Base-by-base conservation (phyloP, 2,329 filamentous ascomycete genomes). In the Alternaria metachromatica region DNA sequence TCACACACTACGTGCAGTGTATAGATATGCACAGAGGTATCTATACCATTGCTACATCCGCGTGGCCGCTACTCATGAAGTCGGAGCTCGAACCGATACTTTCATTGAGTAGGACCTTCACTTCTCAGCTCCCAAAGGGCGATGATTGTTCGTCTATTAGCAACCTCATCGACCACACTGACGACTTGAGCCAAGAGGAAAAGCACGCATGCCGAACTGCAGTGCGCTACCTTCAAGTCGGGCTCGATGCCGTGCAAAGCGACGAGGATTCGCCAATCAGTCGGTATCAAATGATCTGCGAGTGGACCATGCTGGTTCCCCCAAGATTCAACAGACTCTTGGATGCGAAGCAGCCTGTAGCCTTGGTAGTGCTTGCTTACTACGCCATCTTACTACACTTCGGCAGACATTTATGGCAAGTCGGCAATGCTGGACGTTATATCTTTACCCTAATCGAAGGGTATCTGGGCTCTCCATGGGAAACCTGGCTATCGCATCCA, bases 311-410 rank as follows among this genome's bases (percentile, higher is more conserved):
- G 18, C 71, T 81, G 55, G 66, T 82, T 13, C 68, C 74, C 4
- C 69, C 66, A 13, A 72, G 76, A 10, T 83, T 81, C 49, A 76
- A 81, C 5, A 66, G 59, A 8, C 69, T 83, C 55, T 66, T 85
- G 8, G 72, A 76, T 13, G 62, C 71, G 33, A 74, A 76, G 41
- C 66, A 74, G 4, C 80, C 81, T 0, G 83, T 85, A 65, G 83
- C 82, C 1, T 73, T 87, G 23, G 75, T 85, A 11, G 79, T 87
- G 7, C 72, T 87, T 21, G 84, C 83, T 6, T 81, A 86, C 66
- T 86, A 85, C 55, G 84, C 84, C 11, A 79, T 85, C 5, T 67
- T 87, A 45, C 73, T 86, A n/a, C 82, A 85, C 63, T 77, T 70
- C 49, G 69, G 67, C 5, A 57, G 58, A 49, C 53, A 50, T 11